phyloP scores from a whole-genome alignment of 805 yeast genomes.

The Jamesozyma hellenica region DNA sequence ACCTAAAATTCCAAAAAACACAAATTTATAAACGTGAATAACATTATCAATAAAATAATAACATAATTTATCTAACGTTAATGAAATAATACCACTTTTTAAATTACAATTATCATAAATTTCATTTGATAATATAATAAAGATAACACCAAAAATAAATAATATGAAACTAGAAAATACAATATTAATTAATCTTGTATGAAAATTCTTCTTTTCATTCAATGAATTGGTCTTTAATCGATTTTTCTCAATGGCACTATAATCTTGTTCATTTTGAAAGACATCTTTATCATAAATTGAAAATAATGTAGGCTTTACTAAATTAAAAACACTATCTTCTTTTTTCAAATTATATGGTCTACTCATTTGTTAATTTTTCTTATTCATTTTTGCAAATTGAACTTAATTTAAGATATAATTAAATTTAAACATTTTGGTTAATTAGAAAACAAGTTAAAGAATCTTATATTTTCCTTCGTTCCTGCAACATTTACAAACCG shows the following conservation, averaged over 20 bases:
- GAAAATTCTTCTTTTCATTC: conserved; percentile 4
- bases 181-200: conserved; percentile 6
- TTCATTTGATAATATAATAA: conserved; percentile 42
- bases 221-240: background rate
- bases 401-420: too few species aligned
- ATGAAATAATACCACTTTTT: conserved; percentile 39
- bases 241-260: background rate
- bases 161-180: conserved; percentile 18
- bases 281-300: conserved; percentile 37
- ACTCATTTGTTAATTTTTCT: too few species aligned
- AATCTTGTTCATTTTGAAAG: conserved; percentile 21
- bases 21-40: background rate
- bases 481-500: too few species aligned
- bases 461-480: too few species aligned
- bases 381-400: too few species aligned
- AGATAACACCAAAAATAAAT: conserved; percentile 40
- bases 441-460: too few species aligned
- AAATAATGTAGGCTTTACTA: conserved; percentile 41
- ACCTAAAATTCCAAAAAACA: conserved; percentile 35
- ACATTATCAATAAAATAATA: conserved; percentile 4
- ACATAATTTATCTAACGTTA: conserved; percentile 4
- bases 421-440: too few species aligned
- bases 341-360: background rate
- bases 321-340: conserved; percentile 25
- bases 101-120: conserved; percentile 41